Evolutionary conservation across 371 early-diverging fungal species (phyloP).

Genomic region (Mortierella sp.): DNA sequence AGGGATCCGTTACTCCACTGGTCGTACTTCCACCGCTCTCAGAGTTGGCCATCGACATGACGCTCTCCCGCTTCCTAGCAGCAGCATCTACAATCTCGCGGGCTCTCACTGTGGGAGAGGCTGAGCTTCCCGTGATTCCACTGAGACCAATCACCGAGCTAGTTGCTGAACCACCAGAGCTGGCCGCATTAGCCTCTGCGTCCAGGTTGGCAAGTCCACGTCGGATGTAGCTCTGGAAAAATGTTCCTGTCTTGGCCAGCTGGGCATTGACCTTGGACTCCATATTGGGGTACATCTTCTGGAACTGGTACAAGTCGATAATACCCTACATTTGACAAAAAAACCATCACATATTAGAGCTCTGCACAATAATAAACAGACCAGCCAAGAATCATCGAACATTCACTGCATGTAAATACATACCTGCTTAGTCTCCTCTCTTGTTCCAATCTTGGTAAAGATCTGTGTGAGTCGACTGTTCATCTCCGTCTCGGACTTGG

Average conservation of each 20-base stretch:
- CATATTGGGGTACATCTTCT: conserved; percentile 75
- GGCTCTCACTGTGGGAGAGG: conserved; percentile 24
- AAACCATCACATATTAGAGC: background rate
- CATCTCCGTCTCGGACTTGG: conserved; percentile 62
- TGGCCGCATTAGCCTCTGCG: conserved; percentile 67
- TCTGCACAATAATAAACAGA: background rate
- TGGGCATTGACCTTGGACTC: conserved; percentile 73
- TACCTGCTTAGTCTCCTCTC: conserved; percentile 82
- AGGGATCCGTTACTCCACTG: conserved; percentile 20
- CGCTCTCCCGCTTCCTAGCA: conserved; percentile 44
- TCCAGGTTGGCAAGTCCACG: conserved; percentile 75
- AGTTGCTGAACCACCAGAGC: conserved; percentile 14
- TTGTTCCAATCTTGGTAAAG: conserved; percentile 79
- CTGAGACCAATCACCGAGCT: background rate
- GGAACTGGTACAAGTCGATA: conserved; percentile 81
- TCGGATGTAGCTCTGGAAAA: conserved; percentile 86
- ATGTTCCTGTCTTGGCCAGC: conserved; percentile 73
- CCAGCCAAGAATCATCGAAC: background rate
- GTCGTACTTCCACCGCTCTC: conserved; percentile 13
- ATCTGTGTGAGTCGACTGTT: conserved; percentile 74
- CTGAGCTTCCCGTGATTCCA: background rate
- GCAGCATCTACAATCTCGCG: conserved; percentile 23
- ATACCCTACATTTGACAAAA: conserved; percentile 68
- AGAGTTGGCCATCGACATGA: conserved; percentile 22
- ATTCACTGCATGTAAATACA: background rate